A percentile compares a stretch with the other conserved stretches of the same genome.
These are phyloP conservation scores for Lactarius akahatsu DNA, from an alignment of 768 basidiomycete genomes.

Conservation along the genomic window DNA sequence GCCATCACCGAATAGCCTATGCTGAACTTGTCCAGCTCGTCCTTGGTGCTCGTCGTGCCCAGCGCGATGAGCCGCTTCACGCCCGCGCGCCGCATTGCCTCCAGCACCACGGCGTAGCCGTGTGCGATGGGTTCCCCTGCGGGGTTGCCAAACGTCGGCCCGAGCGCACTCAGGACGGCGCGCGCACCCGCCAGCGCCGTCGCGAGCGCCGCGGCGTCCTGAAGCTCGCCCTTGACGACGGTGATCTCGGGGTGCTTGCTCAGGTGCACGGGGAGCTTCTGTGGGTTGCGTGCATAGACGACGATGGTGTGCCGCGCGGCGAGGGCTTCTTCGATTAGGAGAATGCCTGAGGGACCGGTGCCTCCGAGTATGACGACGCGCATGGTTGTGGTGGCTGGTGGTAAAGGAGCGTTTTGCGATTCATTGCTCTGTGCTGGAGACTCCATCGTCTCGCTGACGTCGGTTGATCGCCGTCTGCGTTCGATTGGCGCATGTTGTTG, in stretches of 20 bases:
- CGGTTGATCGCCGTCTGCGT: not conserved
- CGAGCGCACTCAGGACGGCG: slow-evolving; percentile 65
- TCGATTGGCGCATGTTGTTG: not conserved
- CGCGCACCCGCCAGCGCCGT: slow-evolving; percentile 57
- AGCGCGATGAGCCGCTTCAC: slow-evolving; percentile 64
- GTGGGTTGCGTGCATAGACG: slow-evolving; percentile 61
- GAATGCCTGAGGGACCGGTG: slow-evolving; percentile 60
- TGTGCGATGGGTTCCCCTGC: slow-evolving; percentile 57
- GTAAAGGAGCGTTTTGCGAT: not conserved
- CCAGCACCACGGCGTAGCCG: slow-evolving; percentile 56
- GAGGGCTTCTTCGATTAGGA: slow-evolving; percentile 57
- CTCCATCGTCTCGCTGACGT: not conserved
- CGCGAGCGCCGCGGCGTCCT: slow-evolving; percentile 49
- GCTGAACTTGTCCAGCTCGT: slow-evolving; percentile 58
- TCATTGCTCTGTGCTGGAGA: not conserved
- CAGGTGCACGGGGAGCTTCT: slow-evolving; percentile 58
- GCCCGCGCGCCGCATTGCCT: slow-evolving; percentile 50
- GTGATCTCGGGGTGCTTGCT: slow-evolving; percentile 45
- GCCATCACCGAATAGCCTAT: slow-evolving; percentile 46
- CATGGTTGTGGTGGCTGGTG: slow-evolving; percentile 35
- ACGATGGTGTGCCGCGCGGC: slow-evolving; percentile 47
- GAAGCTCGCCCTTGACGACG: slow-evolving; percentile 55
- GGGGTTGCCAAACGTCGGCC: slow-evolving; percentile 47
- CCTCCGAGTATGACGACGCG: slow-evolving; percentile 67
- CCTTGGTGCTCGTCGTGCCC: slow-evolving; percentile 64